phyloP scores from a whole-genome alignment of 345 rosid genomes.

The Syzygium grande region DNA sequence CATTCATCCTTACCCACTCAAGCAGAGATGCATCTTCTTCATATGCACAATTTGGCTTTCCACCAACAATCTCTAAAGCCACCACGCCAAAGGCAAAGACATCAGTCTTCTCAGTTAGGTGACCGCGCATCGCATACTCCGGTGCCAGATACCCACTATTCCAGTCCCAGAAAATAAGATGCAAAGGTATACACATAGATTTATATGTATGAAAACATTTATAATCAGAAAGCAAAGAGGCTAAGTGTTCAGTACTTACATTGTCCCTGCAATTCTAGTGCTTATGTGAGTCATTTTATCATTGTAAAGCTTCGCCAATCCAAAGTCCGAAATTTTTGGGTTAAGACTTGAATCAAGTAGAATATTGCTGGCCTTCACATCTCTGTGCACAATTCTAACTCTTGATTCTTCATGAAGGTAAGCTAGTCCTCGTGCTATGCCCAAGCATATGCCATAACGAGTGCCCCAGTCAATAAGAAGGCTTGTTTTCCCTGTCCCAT shows the following conservation, averaged over 20 bases:
- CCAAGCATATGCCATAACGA: conserved; percentile 36
- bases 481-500: conserved; percentile 21
- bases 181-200: neutral
- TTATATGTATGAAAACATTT: neutral
- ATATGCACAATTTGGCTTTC: conserved; percentile 50
- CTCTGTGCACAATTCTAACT: conserved; percentile 42
- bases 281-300: conserved; percentile 49
- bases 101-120: conserved; percentile 63
- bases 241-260: conserved; percentile 15
- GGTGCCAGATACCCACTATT: conserved; percentile 58
- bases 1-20: conserved; percentile 38
- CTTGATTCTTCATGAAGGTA: conserved; percentile 60
- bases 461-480: conserved; percentile 32
- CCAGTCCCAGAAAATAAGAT: neutral
- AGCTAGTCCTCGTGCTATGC: conserved; percentile 45
- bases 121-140: conserved; percentile 69
- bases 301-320: conserved; percentile 46
- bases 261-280: conserved; percentile 49
- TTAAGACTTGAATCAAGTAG: conserved; percentile 34
- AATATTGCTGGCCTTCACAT: conserved; percentile 43
- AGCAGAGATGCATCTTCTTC: conserved; percentile 51
- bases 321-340: conserved; percentile 57
- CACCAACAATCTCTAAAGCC: conserved; percentile 52
- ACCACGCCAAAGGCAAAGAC: conserved; percentile 64
- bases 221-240: too few relatives aligned